Evolutionary conservation across 2,329 filamentous ascomycete genomes (phyloP).

Genomic region (Calonectria leucothoes): DNA sequence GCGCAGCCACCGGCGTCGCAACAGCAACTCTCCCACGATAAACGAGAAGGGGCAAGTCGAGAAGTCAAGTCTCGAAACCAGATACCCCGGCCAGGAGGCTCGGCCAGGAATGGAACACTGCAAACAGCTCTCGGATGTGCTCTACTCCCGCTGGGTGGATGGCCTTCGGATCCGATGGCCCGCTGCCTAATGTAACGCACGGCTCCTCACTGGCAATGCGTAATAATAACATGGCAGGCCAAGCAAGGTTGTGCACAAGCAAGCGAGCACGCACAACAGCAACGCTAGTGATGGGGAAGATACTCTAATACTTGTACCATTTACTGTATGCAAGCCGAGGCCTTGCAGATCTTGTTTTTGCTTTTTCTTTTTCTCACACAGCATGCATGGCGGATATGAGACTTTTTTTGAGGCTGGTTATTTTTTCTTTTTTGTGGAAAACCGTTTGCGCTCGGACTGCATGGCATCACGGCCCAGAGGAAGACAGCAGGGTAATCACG

Average conservation of each 20-base stretch:
- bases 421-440: background rate
- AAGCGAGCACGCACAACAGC: background rate
- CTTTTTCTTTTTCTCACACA: background rate
- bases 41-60: conserved; percentile 62
- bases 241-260: background rate
- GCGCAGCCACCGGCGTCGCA: conserved; percentile 79
- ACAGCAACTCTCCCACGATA: conserved; percentile 56
- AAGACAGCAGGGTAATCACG: conserved; percentile 27
- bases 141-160: conserved; percentile 92
- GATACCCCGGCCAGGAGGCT: conserved; percentile 65
- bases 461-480: conserved; percentile 9
- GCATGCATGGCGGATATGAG: conserved; percentile 1
- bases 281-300: background rate
- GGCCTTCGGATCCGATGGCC: conserved; percentile 81
- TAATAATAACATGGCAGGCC: conserved; percentile 7
- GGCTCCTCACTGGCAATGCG: background rate
- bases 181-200: conserved; percentile 43
- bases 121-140: conserved; percentile 87
- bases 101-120: conserved; percentile 89
- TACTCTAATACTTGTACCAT: conserved; percentile 8
- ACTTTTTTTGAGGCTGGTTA: background rate
- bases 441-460: background rate
- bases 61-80: conserved; percentile 60
- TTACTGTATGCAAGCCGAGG: conserved; percentile 5
- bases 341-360: conserved; percentile 17